Evolutionary conservation across 768 basidiomycete species (phyloP), one percentile per base, ranked within the genome.

Genomic region (Xerocomellus chrysenteron): DNA sequence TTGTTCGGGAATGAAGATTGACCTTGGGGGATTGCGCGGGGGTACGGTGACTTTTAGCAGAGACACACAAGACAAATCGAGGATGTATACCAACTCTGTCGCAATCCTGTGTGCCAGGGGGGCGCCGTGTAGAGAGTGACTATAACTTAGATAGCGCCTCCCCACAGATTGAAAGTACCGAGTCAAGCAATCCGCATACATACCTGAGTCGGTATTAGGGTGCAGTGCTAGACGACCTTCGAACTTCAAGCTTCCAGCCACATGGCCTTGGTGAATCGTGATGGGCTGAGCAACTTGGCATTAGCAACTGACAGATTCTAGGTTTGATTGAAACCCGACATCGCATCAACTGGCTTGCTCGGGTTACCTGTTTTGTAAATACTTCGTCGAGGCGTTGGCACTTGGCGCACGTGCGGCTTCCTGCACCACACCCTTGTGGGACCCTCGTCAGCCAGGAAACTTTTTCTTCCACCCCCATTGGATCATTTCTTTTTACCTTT

Each of bases 391-490:
- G 39, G 57, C 26, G 32, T 52, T 45, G 48, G 52, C 58, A 50
- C 68, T 52, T 45, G 48, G 52, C 58, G 52, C 68, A 69, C 68
- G 68, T 69, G 68, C 60, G 36, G 48, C 43, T n/a, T 32, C 50
- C 46, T 48, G 30, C 51, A 56, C 62, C 47, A 54, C 64, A n/a
- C 50, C 60, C 43, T 56, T 56, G 57, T 54, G 56, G 54, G 47
- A 48, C 43, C 35, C 32, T 47, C 45, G 26, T 17, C 44, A 21
- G 30, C 42, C 43, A 26, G 11, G 6, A 51, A 28, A 26, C 55
- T 44, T 57, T 57, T 58, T 54, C 36, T 42, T 53, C 36, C n/a
- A n/a, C n/a, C 37, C 39, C 51, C 48, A 5, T 49, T 46, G 32
- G 10, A n/a, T 35, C n/a, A 8, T 51, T 48, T 48, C 19, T 45